Evolutionary conservation across 495 filamentous ascomycete species (phyloP), one percentile per base, ranked within the genome.

Genomic region (Penicillium arizonense): DNA sequence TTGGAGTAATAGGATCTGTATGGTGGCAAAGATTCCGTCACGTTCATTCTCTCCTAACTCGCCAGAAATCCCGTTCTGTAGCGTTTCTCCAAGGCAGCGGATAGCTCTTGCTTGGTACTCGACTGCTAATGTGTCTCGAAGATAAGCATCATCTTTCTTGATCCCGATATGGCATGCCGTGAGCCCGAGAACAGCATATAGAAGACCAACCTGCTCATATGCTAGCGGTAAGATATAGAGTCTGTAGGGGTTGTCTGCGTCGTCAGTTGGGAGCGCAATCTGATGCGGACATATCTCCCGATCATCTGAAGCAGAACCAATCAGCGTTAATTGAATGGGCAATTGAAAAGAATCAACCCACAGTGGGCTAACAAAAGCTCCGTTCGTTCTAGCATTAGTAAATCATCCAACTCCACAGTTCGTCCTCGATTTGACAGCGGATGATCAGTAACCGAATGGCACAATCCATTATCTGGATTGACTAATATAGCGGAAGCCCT

Each of bases 31-130:
- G 0, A 72, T 58, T 2, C 60, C 63, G 43, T 74, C 71, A 4
- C 69, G 61, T 40, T 71, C 67, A 34, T 68, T 63, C 3, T 64
- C 63, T 12, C 24, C 53, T 14, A 71, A 50, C 16, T 55, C 53
- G 8, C 56, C 60, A 3, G 57, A 65, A 24, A 64, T 55, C 4
- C 70, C 65, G 18, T 63, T 62, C 16, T 49, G 58, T 37, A 74
- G 67, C 5, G 56, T 53, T 10, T 57, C 52, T 1, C 67, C 62
- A 9, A 74, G 61, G 3, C 66, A 62, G 21, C 59, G 57, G 21
- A 74, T 72, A 5, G 71, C 69, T 47, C 64, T 71, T n/a, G 69
- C 48, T 33, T 69, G 63, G 45, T 69, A 74, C 18, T 71, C 61
- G 2, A 74, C 64, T 2, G 69, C 65, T 2, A 62, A 56, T 1